A percentile compares a stretch with the other conserved stretches of the same genome.
phyloP scores from a whole-genome alignment of 2,329 filamentous ascomycete genomes.

The Sporothrix mexicana region DNA sequence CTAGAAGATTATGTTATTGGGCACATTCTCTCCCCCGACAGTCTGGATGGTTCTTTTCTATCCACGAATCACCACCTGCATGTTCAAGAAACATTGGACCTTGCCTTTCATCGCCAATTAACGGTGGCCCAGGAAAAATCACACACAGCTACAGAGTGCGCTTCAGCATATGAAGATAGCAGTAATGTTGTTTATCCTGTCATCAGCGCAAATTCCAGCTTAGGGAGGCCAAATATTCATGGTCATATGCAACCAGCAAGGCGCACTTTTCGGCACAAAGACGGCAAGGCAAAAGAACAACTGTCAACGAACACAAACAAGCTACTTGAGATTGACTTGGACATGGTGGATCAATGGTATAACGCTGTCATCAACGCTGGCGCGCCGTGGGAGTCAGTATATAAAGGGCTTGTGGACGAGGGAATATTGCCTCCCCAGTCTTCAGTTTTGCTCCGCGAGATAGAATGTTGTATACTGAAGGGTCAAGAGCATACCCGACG shows the following conservation, averaged over 20 bases:
- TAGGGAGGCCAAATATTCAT: constrained; percentile 73
- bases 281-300: constrained; percentile 42
- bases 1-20: constrained; percentile 78
- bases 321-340: constrained; percentile 74
- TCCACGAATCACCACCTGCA: neutral
- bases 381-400: constrained; percentile 66
- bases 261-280: neutral
- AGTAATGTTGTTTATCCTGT: constrained; percentile 76
- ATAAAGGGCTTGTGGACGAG: constrained; percentile 57
- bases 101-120: neutral
- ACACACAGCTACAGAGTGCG: neutral
- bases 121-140: neutral
- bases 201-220: constrained; percentile 79
- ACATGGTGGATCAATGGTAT: constrained; percentile 75
- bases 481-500: constrained; percentile 73
- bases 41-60: constrained; percentile 76
- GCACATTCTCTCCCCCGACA: constrained; percentile 72
- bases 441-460: constrained; percentile 46
- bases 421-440: constrained; percentile 45
- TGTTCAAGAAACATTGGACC: neutral
- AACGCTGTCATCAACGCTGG: constrained; percentile 70
- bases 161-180: constrained; percentile 67
- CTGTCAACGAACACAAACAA: constrained; percentile 45
- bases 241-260: neutral
- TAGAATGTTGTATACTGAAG: constrained; percentile 56